These are phyloP conservation scores for Rhizophora apiculata DNA, from an alignment of 345 rosid species.

Conservation along the genomic window DNA sequence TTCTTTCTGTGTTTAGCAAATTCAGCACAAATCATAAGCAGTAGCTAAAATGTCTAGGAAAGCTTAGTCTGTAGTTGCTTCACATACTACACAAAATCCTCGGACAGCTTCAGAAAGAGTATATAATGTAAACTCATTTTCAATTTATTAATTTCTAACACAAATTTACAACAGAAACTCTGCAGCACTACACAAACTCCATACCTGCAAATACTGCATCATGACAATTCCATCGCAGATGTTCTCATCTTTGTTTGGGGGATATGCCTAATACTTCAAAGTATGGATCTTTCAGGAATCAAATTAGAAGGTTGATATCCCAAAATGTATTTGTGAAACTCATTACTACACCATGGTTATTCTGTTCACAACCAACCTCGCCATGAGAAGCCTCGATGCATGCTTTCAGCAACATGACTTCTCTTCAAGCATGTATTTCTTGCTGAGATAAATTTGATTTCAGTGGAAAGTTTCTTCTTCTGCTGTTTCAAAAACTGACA, in stretches of 20 bases:
- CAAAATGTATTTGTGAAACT: no score
- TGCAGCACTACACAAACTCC: conserved; percentile 6
- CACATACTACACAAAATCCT: no score
- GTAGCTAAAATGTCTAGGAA: no score
- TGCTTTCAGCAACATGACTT: conserved; percentile 5
- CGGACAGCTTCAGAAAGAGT: no score
- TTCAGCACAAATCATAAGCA: no score
- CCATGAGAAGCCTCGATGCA: no score
- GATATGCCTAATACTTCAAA: neutral
- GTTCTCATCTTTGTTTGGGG: conserved; percentile 13
- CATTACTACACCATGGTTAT: no score
- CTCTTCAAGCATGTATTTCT: neutral
- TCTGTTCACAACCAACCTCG: no score
- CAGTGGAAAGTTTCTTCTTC: neutral
- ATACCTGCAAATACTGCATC: neutral
- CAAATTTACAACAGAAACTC: neutral
- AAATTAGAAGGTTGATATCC: no score
- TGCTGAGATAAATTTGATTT: neutral
- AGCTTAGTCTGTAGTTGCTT: no score
- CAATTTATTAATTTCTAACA: neutral
- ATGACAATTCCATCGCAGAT: neutral
- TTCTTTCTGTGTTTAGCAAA: no score
- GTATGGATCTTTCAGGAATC: conserved; percentile 10
- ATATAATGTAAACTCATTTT: no score
- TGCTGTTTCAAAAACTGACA: conserved; percentile 13